phyloP scores from a whole-genome alignment of 1,284 basidiomycete genomes.

The Trichosporon sp. region DNA sequence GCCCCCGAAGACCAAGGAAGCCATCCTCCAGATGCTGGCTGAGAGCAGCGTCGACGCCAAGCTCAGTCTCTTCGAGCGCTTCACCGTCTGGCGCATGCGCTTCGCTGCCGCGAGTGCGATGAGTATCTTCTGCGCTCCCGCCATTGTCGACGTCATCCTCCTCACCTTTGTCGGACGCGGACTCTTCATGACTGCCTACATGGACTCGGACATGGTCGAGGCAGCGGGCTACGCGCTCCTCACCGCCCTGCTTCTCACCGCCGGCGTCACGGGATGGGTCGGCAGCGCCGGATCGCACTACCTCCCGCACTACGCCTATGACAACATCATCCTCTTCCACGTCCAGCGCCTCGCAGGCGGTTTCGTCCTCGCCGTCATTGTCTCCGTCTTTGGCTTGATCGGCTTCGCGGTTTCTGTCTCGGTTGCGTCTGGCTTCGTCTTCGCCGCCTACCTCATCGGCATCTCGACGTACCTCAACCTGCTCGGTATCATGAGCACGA shows the following conservation, averaged over 20 bases:
- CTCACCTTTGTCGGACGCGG: conserved; percentile 27
- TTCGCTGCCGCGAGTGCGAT: conserved; percentile 25
- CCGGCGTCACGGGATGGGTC: conserved; percentile 27
- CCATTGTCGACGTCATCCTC: conserved; percentile 26
- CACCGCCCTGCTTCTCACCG: conserved; percentile 21
- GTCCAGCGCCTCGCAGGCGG: conserved; percentile 27
- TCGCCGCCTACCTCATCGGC: conserved; percentile 25
- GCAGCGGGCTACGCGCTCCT: conserved; percentile 25
- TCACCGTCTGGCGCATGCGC: conserved; percentile 25
- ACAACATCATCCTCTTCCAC: conserved; percentile 27
- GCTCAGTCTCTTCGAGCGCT: conserved; percentile 21
- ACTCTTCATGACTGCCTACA: conserved; percentile 28
- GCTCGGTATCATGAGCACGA: conserved; percentile 29
- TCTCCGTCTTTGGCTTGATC: conserved; percentile 18
- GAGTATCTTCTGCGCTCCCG: conserved; percentile 26
- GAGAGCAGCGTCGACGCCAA: conserved; percentile 22
- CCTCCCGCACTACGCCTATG: conserved; percentile 25
- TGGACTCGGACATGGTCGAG: conserved; percentile 21
- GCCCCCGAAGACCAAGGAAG: conserved; percentile 9
- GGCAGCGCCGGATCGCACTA: conserved; percentile 26
- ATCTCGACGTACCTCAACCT: conserved; percentile 29
- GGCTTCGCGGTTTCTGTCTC: conserved; percentile 18
- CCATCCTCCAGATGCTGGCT: conserved; percentile 24
- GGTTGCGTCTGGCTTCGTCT: conserved; percentile 22
- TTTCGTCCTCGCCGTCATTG: conserved; percentile 22